Base-by-base conservation (phyloP, 768 basidiomycete genomes). In the Calvatia gigantea region DNA sequence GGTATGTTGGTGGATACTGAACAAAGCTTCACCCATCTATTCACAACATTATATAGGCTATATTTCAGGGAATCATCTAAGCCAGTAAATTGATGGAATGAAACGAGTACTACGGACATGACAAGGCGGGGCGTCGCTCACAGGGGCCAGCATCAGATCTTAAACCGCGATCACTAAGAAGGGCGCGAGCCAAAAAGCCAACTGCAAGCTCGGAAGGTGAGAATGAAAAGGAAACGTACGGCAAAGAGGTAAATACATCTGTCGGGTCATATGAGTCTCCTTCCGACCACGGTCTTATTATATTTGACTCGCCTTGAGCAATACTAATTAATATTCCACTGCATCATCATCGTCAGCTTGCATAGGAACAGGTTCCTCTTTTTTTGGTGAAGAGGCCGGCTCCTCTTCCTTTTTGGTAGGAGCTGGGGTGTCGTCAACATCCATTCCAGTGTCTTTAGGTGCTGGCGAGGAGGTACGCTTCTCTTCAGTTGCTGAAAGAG, bases 331-430 rank as follows among this genome's bases (percentile, higher is more conserved):
- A 72, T 90, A 91, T 72, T 91, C 89, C 42, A 91, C 87, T 9
- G 87, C 89, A 65, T 90, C 89, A 59, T 90, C 89, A 60, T 87
- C 89, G 56, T 89, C 87, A 46, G 82, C 84, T 60, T 79, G 82
- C 71, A 81, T 78, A 6, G 76, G 66, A 33, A 75, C 68, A 27
- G 76, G 61, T 53, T 83, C 81, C 47, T 83, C 82, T 63, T 83
- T 82, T 64, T 77, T 77, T 44, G 64, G 57, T 57, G 64, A 63
- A 52, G 78, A 74, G 61, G 75, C 74, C 35, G 61, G 59, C 19
- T 63, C 56, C 64, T 70, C 62, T 66, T 71, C 60, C 64, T 70
- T 62, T 28, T 57, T 58, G 39, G 38, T 63, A 60, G 70, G 55
- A 39, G 67, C 65, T 60, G n/a, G n/a, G n/a, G n/a, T n/a, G n/a